Percentiles rank a stretch among this genome's conserved stretches.
Evolutionary conservation across 2,329 filamentous ascomycete genomes (phyloP).

Genomic region (Pseudogymnoascus sp.): DNA sequence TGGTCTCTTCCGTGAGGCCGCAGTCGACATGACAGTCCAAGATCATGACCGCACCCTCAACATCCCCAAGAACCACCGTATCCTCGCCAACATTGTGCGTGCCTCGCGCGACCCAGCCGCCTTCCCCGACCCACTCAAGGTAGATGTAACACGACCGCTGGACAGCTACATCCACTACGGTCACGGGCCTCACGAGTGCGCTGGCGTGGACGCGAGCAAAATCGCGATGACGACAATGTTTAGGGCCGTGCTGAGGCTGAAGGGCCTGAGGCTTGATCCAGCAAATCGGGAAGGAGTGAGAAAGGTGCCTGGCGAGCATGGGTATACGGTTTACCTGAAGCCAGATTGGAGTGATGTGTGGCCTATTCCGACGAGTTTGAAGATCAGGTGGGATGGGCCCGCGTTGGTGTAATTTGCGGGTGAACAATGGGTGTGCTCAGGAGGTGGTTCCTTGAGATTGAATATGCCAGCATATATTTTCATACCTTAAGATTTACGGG

Average conservation of each 20-base stretch:
- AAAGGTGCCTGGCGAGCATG: constrained; percentile 13
- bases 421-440: not conserved
- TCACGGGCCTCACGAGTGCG: constrained; percentile 51
- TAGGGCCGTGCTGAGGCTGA: constrained; percentile 20
- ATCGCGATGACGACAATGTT: constrained; percentile 46
- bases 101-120: constrained; percentile 47
- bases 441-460: not conserved
- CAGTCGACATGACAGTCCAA: constrained; percentile 37
- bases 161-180: constrained; percentile 58
- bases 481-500: not conserved
- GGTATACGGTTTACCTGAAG: constrained; percentile 46
- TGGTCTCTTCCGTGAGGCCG: constrained; percentile 45
- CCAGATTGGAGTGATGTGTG: constrained; percentile 54
- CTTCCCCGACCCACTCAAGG: constrained; percentile 52
- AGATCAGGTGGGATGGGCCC: constrained; percentile 23
- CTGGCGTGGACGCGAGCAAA: constrained; percentile 52
- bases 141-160: constrained; percentile 55
- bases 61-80: constrained; percentile 28
- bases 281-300: constrained; percentile 14
- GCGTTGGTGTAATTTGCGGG: not conserved
- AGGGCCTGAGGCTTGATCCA: constrained; percentile 14
- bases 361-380: constrained; percentile 36
- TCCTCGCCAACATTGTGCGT: constrained; percentile 54
- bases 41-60: constrained; percentile 40
- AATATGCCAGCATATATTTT: not conserved